Conservation (phyloP, 164 flowering plant species). For the Warburgia ugandensis region DNA sequence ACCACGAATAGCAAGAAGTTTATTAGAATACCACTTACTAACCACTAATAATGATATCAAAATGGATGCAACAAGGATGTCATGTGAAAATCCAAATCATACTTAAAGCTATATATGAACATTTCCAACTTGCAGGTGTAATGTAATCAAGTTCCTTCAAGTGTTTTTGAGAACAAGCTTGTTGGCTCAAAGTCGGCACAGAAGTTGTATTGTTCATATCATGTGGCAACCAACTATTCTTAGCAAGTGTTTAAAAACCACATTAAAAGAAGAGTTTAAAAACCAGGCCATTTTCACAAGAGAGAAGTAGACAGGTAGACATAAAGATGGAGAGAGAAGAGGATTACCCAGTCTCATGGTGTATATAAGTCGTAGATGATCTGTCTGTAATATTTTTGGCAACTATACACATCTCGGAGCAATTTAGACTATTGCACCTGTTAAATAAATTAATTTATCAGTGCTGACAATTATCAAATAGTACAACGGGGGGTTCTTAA, state of each 20-base stretch:
- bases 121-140: too few relatives aligned
- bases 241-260: not conserved
- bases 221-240: not conserved
- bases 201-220: not conserved
- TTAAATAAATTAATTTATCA: too few relatives aligned
- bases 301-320: not conserved
- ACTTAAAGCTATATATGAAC: too few relatives aligned
- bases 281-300: not conserved
- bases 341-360: constrained; percentile 6
- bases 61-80: not conserved
- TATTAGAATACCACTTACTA: not conserved
- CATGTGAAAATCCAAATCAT: not conserved
- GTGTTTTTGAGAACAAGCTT: not conserved
- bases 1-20: not conserved
- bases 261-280: not conserved
- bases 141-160: too few relatives aligned
- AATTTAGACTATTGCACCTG: too few relatives aligned
- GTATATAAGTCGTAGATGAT: not conserved
- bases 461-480: too few relatives aligned
- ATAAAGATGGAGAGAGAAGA: not conserved
- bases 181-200: not conserved
- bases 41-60: not conserved
- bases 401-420: not conserved
- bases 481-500: too few relatives aligned
- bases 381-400: not conserved